Evolutionary conservation across 2,329 filamentous ascomycete genomes (phyloP).

Genomic region (Fusarium palustre): DNA sequence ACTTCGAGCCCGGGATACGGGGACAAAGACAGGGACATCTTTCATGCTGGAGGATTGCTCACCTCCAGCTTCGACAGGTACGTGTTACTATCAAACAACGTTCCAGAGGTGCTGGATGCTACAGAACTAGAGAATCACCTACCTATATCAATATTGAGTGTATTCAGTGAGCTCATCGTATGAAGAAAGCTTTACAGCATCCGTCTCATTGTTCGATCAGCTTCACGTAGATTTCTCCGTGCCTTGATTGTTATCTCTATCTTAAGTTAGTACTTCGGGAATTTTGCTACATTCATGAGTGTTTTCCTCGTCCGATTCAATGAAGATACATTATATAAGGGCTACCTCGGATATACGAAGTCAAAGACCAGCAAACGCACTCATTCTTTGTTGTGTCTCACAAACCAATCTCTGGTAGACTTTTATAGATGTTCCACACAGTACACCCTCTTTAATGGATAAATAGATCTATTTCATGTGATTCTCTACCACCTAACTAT

Average conservation of each 20-base stretch:
- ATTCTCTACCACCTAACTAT: slow-evolving; percentile 4
- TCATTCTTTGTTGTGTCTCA: background rate
- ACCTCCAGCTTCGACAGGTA: background rate
- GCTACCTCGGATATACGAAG: too few species aligned
- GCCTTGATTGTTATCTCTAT: background rate
- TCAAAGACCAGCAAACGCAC: too few species aligned
- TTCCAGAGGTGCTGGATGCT: slow-evolving; percentile 3
- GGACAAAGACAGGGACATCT: slow-evolving; percentile 1
- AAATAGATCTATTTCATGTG: slow-evolving; percentile 22
- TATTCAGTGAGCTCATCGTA: background rate
- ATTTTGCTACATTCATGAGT: background rate
- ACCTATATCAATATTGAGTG: background rate
- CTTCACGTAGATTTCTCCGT: background rate
- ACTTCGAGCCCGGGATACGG: slow-evolving; percentile 3
- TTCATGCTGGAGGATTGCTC: slow-evolving; percentile 5
- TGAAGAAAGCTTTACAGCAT: background rate
- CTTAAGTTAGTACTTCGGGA: background rate
- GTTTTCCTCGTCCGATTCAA: background rate
- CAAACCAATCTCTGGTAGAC: background rate
- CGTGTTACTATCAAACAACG: too few species aligned
- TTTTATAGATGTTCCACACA: background rate
- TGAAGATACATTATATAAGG: too few species aligned
- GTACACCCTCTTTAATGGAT: too few species aligned
- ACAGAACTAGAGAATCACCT: background rate
- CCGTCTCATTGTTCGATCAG: background rate